These are phyloP conservation scores for Centaurea solstitialis DNA, from an alignment of 129 eudicot species.

Conservation along the genomic window DNA sequence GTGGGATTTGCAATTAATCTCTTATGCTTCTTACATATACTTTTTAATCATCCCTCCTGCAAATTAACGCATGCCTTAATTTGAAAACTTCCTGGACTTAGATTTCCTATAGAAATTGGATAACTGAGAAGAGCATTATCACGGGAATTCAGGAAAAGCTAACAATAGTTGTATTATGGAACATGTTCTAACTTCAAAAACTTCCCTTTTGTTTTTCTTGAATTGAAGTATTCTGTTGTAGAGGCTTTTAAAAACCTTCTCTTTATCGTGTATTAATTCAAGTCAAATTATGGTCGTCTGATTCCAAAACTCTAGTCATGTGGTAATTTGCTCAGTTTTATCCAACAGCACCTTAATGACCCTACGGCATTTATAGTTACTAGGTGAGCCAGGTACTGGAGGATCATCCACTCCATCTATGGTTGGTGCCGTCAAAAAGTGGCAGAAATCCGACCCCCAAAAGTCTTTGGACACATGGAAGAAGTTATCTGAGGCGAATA, in stretches of 20 bases:
- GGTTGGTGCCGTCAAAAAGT: conserved; percentile 97
- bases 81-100: too few relatives aligned
- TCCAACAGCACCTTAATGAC: background rate
- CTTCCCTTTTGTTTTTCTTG: background rate
- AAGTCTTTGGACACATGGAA: conserved; percentile 66
- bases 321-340: background rate
- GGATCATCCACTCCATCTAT: conserved; percentile 99
- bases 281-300: background rate
- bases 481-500: conserved; percentile 75
- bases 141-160: too few relatives aligned
- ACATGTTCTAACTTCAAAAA: too few relatives aligned
- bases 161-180: too few relatives aligned
- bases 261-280: background rate
- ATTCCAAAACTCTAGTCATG: background rate
- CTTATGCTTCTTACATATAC: background rate
- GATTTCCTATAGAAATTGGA: too few relatives aligned
- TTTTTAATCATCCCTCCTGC: background rate
- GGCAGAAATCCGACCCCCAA: conserved; percentile 92
- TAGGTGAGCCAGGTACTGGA: conserved; percentile 98
- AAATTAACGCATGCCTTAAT: background rate
- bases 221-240: background rate
- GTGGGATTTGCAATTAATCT: background rate
- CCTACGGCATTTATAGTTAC: conserved; percentile 47
- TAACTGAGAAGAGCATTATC: too few relatives aligned
- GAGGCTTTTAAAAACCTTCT: background rate